Conservation (phyloP, 2,329 filamentous ascomycete species). For the Colletotrichum sublineola region DNA sequence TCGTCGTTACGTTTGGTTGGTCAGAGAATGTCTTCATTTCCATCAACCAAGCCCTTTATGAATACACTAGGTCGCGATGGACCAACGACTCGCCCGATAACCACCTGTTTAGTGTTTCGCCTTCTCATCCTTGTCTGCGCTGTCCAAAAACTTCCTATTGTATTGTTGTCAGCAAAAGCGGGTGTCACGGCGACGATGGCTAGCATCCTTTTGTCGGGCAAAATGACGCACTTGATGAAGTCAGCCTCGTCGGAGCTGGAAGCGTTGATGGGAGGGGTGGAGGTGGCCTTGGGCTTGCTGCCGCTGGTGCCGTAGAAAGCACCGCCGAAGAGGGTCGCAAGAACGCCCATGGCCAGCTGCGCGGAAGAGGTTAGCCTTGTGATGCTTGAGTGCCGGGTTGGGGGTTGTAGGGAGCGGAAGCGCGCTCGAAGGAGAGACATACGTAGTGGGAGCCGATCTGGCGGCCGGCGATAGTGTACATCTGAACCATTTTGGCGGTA, state of each 20-base stretch:
- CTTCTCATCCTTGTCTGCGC: conserved; percentile 58
- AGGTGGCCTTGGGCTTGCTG: conserved; percentile 58
- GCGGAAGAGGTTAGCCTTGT: conserved; percentile 44
- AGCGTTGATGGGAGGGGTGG: conserved; percentile 72
- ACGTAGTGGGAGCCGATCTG: conserved; percentile 74
- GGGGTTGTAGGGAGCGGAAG: conserved; percentile 19
- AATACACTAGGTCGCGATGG: conserved; percentile 40
- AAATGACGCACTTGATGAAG: conserved; percentile 70
- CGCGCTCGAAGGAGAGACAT: conserved; percentile 50
- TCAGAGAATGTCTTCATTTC: conserved; percentile 41
- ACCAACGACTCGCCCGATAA: conserved; percentile 36
- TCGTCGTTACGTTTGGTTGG: conserved; percentile 20
- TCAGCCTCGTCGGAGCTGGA: conserved; percentile 73
- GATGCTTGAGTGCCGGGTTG: conserved; percentile 26
- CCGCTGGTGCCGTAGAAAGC: conserved; percentile 57
- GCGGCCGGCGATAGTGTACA: conserved; percentile 70
- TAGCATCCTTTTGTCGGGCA: not conserved
- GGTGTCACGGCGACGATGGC: not conserved
- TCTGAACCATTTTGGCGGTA: conserved; percentile 60
- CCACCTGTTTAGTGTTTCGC: conserved; percentile 55
- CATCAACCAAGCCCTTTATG: conserved; percentile 38
- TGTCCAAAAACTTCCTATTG: conserved; percentile 62
- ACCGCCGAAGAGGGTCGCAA: conserved; percentile 60
- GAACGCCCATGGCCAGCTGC: conserved; percentile 70
- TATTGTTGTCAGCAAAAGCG: conserved; percentile 42